Base-by-base conservation (phyloP, 139 green algal species). In the Chlorella sp. region DNA sequence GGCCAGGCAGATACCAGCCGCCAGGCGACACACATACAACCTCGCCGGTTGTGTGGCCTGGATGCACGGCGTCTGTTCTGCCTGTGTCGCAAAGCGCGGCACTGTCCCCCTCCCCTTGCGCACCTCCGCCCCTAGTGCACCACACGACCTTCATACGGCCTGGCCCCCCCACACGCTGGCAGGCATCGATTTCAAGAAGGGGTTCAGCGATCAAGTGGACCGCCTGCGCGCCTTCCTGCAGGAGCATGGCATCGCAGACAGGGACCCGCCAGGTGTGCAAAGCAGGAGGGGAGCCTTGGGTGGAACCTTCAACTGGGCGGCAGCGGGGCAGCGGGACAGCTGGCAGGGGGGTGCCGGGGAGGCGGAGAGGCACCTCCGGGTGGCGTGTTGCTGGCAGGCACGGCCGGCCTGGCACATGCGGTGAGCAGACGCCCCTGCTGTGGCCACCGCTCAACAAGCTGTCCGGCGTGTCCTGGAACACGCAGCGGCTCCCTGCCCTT, bases 121-220 rank as follows among this genome's bases (percentile, higher is more conserved):
- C 68, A 19, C 32, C 73, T 26, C 11, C 9, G n/a, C 48, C 48
- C n/a, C n/a, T n/a, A n/a, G n/a, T 57, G 48, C 48, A 57, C n/a
- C 48, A 57, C 48, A 5, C 48, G 7, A 57, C 48, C 48, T n/a
- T n/a, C n/a, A n/a, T n/a, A n/a, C n/a, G n/a, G n/a, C 48, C 48
- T 57, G 48, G 7, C 48, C 48, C 5, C 48, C 48, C 9, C 48
- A 57, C 48, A 57, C 80, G 5, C 28, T 26, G 42, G 30, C 84
- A 78, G 84, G 78, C 61, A 91, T 93, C 28, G 87, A 93, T 86
- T 93, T 93, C 76, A 78, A 87, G 53, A 66, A 68, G 48, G 86
- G 90, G 7, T 93, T 93, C 77, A 48, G 73, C 26, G 83, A 85
- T 19, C 85, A 93, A 57, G 69, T 93, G 48, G 73, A n/a, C 0